These are phyloP conservation scores for Cercis canadensis DNA, from an alignment of 306 rosid genomes.

Conservation along the genomic window DNA sequence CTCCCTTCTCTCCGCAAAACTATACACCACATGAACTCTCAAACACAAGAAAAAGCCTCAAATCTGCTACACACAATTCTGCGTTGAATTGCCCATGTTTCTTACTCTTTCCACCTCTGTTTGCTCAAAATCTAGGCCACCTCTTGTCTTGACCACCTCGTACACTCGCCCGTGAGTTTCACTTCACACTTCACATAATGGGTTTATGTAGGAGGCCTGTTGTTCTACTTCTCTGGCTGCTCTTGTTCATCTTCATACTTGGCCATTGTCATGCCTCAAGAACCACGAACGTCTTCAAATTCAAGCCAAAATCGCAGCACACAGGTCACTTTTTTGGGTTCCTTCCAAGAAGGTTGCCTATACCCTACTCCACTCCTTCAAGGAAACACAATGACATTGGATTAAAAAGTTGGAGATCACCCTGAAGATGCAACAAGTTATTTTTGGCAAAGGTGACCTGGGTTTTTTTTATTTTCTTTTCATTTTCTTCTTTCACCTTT, in stretches of 20 bases:
- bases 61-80: constrained; percentile 23
- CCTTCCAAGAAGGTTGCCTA: constrained; percentile 63
- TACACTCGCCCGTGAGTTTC: no score
- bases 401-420: constrained; percentile 58
- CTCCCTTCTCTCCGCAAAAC: constrained; percentile 24
- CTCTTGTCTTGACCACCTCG: constrained; percentile 26
- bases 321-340: constrained; percentile 73
- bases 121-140: constrained; percentile 34
- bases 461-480: constrained; percentile 17
- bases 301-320: constrained; percentile 56
- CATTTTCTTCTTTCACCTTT: neutral
- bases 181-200: constrained; percentile 34
- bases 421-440: constrained; percentile 45
- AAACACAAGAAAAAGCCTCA: constrained; percentile 17
- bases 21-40: constrained; percentile 23
- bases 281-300: constrained; percentile 56
- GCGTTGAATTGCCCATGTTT: constrained; percentile 42
- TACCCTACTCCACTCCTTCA: constrained; percentile 67
- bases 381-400: constrained; percentile 71
- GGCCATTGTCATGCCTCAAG: constrained; percentile 59
- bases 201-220: constrained; percentile 51
- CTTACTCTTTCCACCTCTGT: constrained; percentile 32
- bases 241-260: constrained; percentile 52
- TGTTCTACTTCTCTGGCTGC: constrained; percentile 44
- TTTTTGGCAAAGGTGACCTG: constrained; percentile 49